Percentiles rank a stretch among this genome's conserved stretches.
Evolutionary conservation across 2,329 filamentous ascomycete species (phyloP).

Genomic region (Stenocarpella maydis): DNA sequence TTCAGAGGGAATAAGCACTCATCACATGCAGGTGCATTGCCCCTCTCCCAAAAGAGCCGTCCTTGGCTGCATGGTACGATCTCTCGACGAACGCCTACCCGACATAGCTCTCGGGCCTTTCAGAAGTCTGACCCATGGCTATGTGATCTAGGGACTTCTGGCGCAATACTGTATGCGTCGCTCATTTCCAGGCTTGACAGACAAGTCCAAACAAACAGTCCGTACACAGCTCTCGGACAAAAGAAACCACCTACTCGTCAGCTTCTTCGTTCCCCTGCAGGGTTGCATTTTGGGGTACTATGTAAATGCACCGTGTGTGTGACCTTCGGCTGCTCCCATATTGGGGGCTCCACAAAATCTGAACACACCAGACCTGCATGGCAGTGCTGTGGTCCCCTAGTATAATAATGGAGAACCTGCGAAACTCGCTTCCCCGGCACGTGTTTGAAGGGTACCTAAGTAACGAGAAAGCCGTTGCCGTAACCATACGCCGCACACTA

Average conservation of each 20-base stretch:
- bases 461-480: background rate
- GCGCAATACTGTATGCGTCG: background rate
- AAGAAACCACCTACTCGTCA: background rate
- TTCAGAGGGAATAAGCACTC: conserved; percentile 8
- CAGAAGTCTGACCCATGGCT: background rate
- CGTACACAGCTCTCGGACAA: background rate
- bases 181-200: background rate
- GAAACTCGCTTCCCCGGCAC: conserved; percentile 52
- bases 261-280: conserved; percentile 4
- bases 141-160: conserved; percentile 8
- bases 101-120: background rate
- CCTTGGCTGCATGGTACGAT: conserved; percentile 4
- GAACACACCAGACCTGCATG: conserved; percentile 24
- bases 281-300: conserved; percentile 22
- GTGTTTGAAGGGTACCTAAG: conserved; percentile 43
- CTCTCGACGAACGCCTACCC: conserved; percentile 7
- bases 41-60: background rate
- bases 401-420: conserved; percentile 38
- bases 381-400: conserved; percentile 2
- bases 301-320: conserved; percentile 26
- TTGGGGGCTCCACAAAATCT: conserved; percentile 32
- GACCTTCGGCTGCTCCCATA: conserved; percentile 29
- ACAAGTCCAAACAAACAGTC: conserved; percentile 10
- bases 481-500: background rate
- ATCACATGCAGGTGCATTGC: conserved; percentile 18